Base-by-base conservation (phyloP, 768 basidiomycete species). In the Kwoniella newhampshirensis region DNA sequence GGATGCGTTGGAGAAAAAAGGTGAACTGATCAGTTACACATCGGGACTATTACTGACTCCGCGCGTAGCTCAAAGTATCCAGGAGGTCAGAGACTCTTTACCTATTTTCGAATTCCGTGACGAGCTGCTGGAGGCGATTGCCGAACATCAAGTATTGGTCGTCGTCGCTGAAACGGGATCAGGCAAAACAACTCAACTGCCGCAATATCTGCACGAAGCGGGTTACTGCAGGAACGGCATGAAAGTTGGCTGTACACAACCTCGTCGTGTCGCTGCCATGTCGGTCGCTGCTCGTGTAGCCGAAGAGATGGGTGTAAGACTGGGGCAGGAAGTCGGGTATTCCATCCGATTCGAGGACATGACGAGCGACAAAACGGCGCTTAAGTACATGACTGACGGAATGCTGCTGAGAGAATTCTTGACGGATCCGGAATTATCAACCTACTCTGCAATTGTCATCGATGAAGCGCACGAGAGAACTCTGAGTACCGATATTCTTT, bases 311-410 rank as follows among this genome's bases (percentile, higher is more conserved):
- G 96, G 93, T 7, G 88, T 86, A 2, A 88, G 97, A 76, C 86
- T 99, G 37, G 96, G 96, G 9, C 89, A 93, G 67, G 94, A 98
- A 78, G 96, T 99, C 47, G 96, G 96, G n/a, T 99, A 99, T 77
- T 94, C 93, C 30, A 99, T 99, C 67, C 90, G 96, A 28, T 99
- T 99, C 79, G 96, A 99, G 78, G 96, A 99, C 77, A 96, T 92
- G 76, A 99, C 96, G 18, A 96, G 91, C 80, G 92, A 98, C 81
- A 97, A 96, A 81, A 99, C 96, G 3, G 87, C 93, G 41, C 81
- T 99, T 71, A 98, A 99, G 78, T 99, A 99, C 78, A 96, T 99
- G 96, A 99, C 96, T 41, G 96, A 99, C 71, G 96, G 96, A 30
- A 98, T 99, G 96, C 81, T 99, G 25, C 79, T 98, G 42, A 84